Conservation (phyloP, 202 grass and related monocot species). For the Tripidium arundinaceum region DNA sequence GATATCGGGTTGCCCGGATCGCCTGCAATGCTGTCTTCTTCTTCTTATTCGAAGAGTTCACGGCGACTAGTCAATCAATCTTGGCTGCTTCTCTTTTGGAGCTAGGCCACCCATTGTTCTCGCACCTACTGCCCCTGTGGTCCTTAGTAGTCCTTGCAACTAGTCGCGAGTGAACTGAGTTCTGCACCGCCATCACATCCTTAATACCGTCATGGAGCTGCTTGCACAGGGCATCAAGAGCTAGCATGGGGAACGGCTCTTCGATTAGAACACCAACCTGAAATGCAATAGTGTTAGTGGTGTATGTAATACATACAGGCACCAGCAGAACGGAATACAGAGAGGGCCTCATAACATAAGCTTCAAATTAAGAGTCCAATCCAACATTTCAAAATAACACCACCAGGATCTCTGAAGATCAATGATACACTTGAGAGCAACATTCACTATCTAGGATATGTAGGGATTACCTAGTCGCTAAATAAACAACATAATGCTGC, state of each 20-base stretch:
- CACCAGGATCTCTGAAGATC: neutral
- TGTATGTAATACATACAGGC: neutral
- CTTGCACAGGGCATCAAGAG: conserved; percentile 64
- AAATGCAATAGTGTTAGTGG: neutral
- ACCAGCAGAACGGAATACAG: neutral
- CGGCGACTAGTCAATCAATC: conserved; percentile 23
- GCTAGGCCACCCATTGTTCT: conserved; percentile 48
- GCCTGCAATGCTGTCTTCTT: neutral
- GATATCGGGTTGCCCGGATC: neutral
- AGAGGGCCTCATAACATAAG: neutral
- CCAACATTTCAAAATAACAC: neutral
- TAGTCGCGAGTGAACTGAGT: conserved; percentile 46
- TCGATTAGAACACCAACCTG: conserved; percentile 98
- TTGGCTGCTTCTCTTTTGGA: conserved; percentile 44
- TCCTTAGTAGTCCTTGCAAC: conserved; percentile 35
- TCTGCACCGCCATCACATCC: conserved; percentile 57
- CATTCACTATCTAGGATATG: neutral
- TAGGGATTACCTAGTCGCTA: neutral
- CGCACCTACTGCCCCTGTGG: neutral
- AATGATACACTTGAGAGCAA: neutral
- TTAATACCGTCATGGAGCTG: conserved; percentile 58
- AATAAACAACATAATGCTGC: neutral
- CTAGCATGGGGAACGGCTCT: conserved; percentile 88
- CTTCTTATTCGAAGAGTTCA: neutral
- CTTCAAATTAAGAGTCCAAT: neutral